Evolutionary conservation across 2,329 filamentous ascomycete species (phyloP), one percentile per base, ranked within the genome.

Genomic region (Penicillium olsonii): DNA sequence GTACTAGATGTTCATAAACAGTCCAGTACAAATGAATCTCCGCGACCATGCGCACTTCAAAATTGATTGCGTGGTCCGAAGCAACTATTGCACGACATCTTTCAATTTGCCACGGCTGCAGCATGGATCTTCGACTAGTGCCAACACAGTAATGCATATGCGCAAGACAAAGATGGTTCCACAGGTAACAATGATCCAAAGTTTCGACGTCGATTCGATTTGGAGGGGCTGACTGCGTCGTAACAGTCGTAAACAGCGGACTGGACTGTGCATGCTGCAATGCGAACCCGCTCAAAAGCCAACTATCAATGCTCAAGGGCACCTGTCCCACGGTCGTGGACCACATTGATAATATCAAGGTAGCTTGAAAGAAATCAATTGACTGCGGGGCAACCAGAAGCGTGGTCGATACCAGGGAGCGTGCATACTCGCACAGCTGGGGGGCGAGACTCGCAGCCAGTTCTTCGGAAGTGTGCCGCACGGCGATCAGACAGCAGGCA

Each of bases 121-220:
- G 50, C 40, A 73, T 63, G 3, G 72, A 63, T 50, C 65, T 65
- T 26, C 73, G 64, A 19, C 68, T 68, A 1, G 72, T 76, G 1
- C 72, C 74, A 17, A 75, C 71, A 42, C 73, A 77, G 50, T 74
- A 76, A 54, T 76, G 74, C n/a, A 76, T 63, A 60, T 76, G 72
- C 6, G 68, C 70, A 14, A 77, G 59, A 51, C 70, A 75, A 3
- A 76, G 53, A 56, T 77, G 73, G 56, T 75, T 76, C 73, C 73
- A 76, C 5, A 76, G 53, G 50, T 65, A 73, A 45, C 68, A 65
- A 9, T 54, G 53, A 48, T 69, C 65, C 8, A 71, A 52, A 4
- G 63, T 57, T 7, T 41, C 48, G 38, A 62, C 65, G 14, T 52
- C 49, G 4, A 54, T 27, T 11, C 37, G 40, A 2, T n/a, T 40